phyloP scores from a whole-genome alignment of 768 basidiomycete species.

The Leccinum imitatum region DNA sequence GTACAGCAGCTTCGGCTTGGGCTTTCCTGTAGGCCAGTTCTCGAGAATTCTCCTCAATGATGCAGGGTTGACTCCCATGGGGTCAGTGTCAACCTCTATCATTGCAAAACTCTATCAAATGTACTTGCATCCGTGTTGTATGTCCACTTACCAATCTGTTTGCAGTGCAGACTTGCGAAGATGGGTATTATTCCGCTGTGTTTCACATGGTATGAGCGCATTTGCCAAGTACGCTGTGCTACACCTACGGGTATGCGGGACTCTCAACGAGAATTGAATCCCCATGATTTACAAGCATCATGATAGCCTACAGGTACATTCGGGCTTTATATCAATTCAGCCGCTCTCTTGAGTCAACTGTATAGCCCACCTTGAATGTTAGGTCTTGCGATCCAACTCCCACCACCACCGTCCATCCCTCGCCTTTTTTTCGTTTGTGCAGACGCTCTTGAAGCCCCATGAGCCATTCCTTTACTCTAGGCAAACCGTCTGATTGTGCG shows the following conservation, averaged over 20 bases:
- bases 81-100: slow-evolving; percentile 71
- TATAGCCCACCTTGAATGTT: slow-evolving; percentile 63
- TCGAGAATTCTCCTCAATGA: slow-evolving; percentile 61
- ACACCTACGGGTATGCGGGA: slow-evolving; percentile 58
- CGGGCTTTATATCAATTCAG: background rate
- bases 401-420: slow-evolving; percentile 69
- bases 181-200: slow-evolving; percentile 59
- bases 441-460: slow-evolving; percentile 59
- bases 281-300: slow-evolving; percentile 65
- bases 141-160: slow-evolving; percentile 47
- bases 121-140: background rate
- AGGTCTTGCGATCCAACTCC: slow-evolving; percentile 82
- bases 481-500: slow-evolving; percentile 61
- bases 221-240: background rate
- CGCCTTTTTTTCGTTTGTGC: slow-evolving; percentile 56
- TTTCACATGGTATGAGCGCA: background rate
- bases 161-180: slow-evolving; percentile 49
- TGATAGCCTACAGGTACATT: slow-evolving; percentile 48
- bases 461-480: slow-evolving; percentile 60
- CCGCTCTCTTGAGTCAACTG: background rate
- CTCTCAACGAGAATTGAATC: slow-evolving; percentile 78
- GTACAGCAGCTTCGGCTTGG: slow-evolving; percentile 72
- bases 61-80: slow-evolving; percentile 56
- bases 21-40: slow-evolving; percentile 64
- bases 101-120: slow-evolving; percentile 26